Evolutionary conservation across 805 yeast genomes (phyloP).

Genomic region (Zygoascus biomembranicola): DNA sequence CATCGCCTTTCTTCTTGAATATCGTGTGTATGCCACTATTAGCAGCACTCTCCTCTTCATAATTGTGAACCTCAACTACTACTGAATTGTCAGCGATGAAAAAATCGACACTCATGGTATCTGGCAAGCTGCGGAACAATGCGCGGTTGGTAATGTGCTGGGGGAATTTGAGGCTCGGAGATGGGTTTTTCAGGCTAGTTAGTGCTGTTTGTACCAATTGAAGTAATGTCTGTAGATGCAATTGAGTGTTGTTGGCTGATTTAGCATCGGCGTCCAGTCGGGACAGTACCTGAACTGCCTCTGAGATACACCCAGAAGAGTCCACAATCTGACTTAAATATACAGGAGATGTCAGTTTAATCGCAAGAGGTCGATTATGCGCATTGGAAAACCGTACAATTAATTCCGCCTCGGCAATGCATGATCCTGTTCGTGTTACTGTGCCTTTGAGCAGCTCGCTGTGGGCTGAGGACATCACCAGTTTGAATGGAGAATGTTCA

Average conservation of each 20-base stretch:
- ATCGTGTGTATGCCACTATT: neutral
- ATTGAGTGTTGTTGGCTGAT: neutral
- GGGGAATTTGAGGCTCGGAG: slow-evolving; percentile 8
- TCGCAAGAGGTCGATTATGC: neutral
- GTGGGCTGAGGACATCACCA: slow-evolving; percentile 17
- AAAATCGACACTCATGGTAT: slow-evolving; percentile 14
- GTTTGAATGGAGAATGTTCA: slow-evolving; percentile 13
- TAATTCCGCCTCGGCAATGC: slow-evolving; percentile 11
- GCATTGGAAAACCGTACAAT: slow-evolving; percentile 9
- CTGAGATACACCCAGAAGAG: slow-evolving; percentile 9
- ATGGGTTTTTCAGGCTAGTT: slow-evolving; percentile 7
- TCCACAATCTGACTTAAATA: slow-evolving; percentile 16
- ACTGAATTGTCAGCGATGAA: slow-evolving; percentile 15
- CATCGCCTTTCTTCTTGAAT: neutral
- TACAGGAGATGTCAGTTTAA: slow-evolving; percentile 6
- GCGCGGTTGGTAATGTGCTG: slow-evolving; percentile 4
- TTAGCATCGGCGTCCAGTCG: slow-evolving; percentile 1
- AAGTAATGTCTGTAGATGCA: neutral
- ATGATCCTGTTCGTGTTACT: slow-evolving; percentile 14
- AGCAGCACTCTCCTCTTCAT: slow-evolving; percentile 3
- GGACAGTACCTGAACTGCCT: slow-evolving; percentile 4
- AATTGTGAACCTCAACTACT: slow-evolving; percentile 14
- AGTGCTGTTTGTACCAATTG: neutral
- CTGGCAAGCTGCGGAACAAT: slow-evolving; percentile 4
- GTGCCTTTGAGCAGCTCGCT: slow-evolving; percentile 19